Percentiles rank a stretch among this genome's conserved stretches.
These are phyloP conservation scores for Suillus plorans DNA, from an alignment of 768 basidiomycete species.

Conservation along the genomic window DNA sequence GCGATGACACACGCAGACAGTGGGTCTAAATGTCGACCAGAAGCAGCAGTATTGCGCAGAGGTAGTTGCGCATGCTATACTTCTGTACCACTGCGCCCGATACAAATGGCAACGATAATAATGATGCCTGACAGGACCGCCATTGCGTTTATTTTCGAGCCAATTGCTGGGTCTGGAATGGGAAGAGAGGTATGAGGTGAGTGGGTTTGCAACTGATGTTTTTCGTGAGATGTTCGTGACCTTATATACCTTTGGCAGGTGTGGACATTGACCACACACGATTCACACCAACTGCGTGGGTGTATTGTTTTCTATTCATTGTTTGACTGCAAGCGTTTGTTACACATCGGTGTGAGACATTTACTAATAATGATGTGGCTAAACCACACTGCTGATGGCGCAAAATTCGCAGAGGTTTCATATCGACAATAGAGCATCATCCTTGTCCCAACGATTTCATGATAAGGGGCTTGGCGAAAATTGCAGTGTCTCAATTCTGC, in stretches of 20 bases:
- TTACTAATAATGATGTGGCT: neutral
- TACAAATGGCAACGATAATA: neutral
- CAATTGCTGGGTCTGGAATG: neutral
- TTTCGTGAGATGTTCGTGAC: neutral
- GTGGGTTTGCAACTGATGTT: neutral
- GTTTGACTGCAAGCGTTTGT: neutral
- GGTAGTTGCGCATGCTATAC: neutral
- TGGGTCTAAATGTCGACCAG: neutral
- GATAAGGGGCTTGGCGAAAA: neutral
- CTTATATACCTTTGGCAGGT: neutral
- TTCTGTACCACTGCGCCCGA: neutral
- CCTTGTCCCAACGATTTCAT: neutral
- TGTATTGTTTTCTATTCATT: neutral
- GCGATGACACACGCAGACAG: neutral
- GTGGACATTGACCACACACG: neutral
- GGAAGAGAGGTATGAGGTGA: neutral
- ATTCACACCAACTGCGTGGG: neutral
- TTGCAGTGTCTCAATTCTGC: neutral
- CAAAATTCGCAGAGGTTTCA: neutral
- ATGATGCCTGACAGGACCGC: neutral
- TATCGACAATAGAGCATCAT: neutral
- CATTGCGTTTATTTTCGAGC: neutral
- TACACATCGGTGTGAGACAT: neutral
- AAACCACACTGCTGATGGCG: neutral
- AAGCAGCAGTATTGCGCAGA: neutral